Conservation (phyloP, 2,329 filamentous ascomycete species). For the Ophiostoma perfectum region DNA sequence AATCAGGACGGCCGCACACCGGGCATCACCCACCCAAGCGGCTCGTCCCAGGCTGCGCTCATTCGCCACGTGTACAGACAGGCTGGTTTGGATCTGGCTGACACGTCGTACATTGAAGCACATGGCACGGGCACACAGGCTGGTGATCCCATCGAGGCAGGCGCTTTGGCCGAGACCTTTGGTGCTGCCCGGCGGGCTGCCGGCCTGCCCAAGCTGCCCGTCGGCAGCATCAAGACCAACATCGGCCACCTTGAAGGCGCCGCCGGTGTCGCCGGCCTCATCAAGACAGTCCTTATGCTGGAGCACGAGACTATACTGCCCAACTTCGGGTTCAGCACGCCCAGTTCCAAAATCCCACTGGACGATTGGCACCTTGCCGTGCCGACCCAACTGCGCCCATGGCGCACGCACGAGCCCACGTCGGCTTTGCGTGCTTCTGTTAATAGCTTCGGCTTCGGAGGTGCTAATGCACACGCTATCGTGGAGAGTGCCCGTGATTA, state of each 20-base stretch:
- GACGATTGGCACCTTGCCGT: not conserved
- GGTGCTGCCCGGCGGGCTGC: not conserved
- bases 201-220: not conserved
- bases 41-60: not conserved
- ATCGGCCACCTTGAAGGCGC: not conserved
- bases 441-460: not conserved
- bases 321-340: not conserved
- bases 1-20: not conserved
- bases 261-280: not conserved
- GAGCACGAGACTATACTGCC: not conserved
- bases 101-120: not conserved
- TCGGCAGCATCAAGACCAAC: not conserved
- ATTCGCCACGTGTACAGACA: not conserved
- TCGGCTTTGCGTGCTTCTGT: not conserved
- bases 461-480: not conserved
- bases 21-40: not conserved
- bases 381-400: not conserved
- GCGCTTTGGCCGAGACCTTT: not conserved
- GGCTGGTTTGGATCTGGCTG: not conserved
- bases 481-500: not conserved
- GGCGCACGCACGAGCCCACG: not conserved
- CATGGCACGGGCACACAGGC: not conserved
- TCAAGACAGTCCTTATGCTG: not conserved
- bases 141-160: not conserved
- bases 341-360: not conserved